Evolutionary conservation across 495 filamentous ascomycete species (phyloP), one percentile per base, ranked within the genome.

Genomic region (Trichoderma asperelloides): DNA sequence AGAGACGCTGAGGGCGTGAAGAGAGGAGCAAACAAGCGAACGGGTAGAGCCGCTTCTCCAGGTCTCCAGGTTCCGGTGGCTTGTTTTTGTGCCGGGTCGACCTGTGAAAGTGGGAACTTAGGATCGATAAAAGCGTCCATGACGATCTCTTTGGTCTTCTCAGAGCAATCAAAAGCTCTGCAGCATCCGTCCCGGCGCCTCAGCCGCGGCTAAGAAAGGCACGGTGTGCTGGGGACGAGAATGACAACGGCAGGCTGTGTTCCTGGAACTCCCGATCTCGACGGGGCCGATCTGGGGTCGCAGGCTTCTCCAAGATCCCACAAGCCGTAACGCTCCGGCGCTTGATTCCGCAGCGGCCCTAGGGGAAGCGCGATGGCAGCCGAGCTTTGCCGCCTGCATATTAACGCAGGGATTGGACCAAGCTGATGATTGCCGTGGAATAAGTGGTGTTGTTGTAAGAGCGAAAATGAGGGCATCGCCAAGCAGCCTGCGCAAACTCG

Each of bases 251-350:
- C 27, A 13, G 23, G 7, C 13, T 28, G 43, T n/a, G 55, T 60
- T 60, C 55, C 55, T 60, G 55, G 55, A 60, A 60, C 23, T 60
- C 55, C 55, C 55, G 55, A 60, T 60, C 55, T 60, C 21, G n/a
- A 60, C 55, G 55, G 55, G 55, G 55, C 55, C 55, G 55, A 60
- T 60, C 55, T 60, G 55, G 55, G 55, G 55, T 60, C 55, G 55
- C 23, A 60, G 27, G 55, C 55, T 60, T 60, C 55, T 60, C 55
- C 55, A 60, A 60, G 55, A 60, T 60, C 55, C 55, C 55, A 60
- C 55, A 60, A 60, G 55, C 55, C 55, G 55, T 60, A 60, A 60
- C 55, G 55, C 55, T 60, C 55, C 55, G 55, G 55, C 55, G 55
- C 55, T 60, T 60, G 55, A 60, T 60, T 60, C 55, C 55, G 55